Base-by-base conservation (phyloP, 2,329 filamentous ascomycete genomes). In the Albophoma yamanashiensis region DNA sequence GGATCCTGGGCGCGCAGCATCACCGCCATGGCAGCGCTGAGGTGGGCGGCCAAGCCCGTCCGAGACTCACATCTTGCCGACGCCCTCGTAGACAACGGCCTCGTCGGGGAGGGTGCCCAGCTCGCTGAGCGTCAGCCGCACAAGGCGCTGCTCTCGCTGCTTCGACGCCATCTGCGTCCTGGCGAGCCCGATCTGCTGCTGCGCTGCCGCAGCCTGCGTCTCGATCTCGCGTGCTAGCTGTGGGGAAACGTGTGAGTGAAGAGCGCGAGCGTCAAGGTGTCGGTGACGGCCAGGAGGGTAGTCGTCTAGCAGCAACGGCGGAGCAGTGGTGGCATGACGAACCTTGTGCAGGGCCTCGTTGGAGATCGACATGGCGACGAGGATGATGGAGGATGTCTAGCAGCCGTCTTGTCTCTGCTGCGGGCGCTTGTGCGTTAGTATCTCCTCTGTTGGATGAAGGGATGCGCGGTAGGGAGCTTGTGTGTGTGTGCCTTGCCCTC, bases 281-380 rank as follows among this genome's bases (percentile, higher is more conserved):
- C 20, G 20, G 5, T 14, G 34, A 4, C 14, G 8, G 6, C 2
- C 34, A n/a, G 25, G 3, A 27, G 15, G 17, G 22, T 22, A 50
- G 14, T 22, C 12, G 22, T 17, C 3, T 11, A 15, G 25, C 45
- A 50, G 14, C 11, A 31, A 11, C 8, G 4, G 3, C 9, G 12
- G 27, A 2, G 50, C 27, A 3, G 15, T 11, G 15, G 15, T 52
- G 7, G 15, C 15, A 17, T 38, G 50, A 56, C 75, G 63, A 71
- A 93, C 93, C 88, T 97, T 96, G 73, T 96, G 90, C 65, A 97
- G 80, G 61, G 92, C 92, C 78, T 96, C 91, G 70, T 95, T 96
- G 59, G 92, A 88, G 67, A 97, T 94, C 59, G 93, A 91, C 93
- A 97, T 97, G 58, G 68, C 82, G 69, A 61, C 31, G 31, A 31